Base-by-base conservation (phyloP, 2,329 filamentous ascomycete genomes). In the Exophiala bonariae region DNA sequence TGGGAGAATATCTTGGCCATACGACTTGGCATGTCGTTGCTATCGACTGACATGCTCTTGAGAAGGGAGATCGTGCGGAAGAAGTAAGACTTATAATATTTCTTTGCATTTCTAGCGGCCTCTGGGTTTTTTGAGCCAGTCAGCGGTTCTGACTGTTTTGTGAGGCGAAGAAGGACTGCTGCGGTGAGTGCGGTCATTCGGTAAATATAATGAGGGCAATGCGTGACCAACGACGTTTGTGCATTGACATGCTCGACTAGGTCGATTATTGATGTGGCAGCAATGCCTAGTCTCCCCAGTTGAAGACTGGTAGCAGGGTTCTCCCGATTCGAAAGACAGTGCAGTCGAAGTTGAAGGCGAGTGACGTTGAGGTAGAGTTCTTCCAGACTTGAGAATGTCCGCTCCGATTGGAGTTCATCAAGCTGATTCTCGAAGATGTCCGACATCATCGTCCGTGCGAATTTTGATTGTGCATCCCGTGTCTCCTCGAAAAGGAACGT, bases 21-120 rank as follows among this genome's bases (percentile, higher is more conserved):
- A 35, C 65, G 67, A 1, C 63, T 57, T 0, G 66, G 54, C 6
- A 56, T 50, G 38, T 71, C 68, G 3, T 61, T 61, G 33, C 58
- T 62, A 10, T 66, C 62, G 9, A 63, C 54, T 0, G 65, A 64
- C 55, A 69, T 65, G 30, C 62, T 56, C 40, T 65, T 67, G 0
- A 62, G 56, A 10, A 71, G 44, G 41, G 67, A 68, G 38, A 71
- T 65, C 0, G 63, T 61, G 0, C 44, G 52, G 44, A 70, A 70
- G 5, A 69, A 59, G 1, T 57, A 61, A 1, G 56, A 38, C 40
- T 59, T 62, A 1, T 66, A 65, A 8, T 59, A 62, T 13, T 59
- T 9, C 11, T 20, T 28, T 9, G 37, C 37, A 26, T 11, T 11
- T 11, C 23, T 11, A 11, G 13, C 6, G 6, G n/a, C n/a, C 6